phyloP scores from a whole-genome alignment of 1,139 yeast species.

The Magnusiomyces sp. region DNA sequence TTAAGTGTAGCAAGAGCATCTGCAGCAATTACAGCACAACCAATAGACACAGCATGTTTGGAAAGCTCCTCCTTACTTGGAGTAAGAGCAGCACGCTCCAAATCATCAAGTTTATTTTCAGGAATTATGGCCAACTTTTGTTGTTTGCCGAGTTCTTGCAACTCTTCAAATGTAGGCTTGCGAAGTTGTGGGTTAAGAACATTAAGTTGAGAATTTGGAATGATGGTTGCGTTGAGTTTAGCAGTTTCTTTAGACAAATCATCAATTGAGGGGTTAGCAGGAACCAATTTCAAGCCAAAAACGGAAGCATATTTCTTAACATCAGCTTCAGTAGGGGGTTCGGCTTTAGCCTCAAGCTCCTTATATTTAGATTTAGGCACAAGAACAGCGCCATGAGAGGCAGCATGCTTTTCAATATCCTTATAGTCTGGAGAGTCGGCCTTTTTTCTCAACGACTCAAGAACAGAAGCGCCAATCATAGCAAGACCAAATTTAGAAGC shows the following conservation, averaged over 20 bases:
- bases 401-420: conserved; percentile 18
- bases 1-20: conserved; percentile 9
- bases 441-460: conserved; percentile 22
- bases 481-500: conserved; percentile 23
- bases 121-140: conserved; percentile 19
- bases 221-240: conserved; percentile 26
- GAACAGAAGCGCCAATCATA: conserved; percentile 20
- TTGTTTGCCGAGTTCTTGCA: conserved; percentile 23
- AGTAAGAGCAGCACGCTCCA: conserved; percentile 18
- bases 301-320: conserved; percentile 32
- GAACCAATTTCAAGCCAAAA: conserved; percentile 6
- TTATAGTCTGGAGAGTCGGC: conserved; percentile 22
- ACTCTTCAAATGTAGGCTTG: conserved; percentile 27
- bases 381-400: conserved; percentile 13
- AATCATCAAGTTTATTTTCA: conserved; percentile 8
- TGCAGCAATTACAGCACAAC: conserved; percentile 18
- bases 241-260: conserved; percentile 22
- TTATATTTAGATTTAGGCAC: conserved; percentile 17
- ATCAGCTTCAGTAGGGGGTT: conserved; percentile 7
- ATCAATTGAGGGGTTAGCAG: conserved; percentile 27
- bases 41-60: conserved; percentile 37
- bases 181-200: conserved; percentile 18
- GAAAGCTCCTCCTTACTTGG: conserved; percentile 35
- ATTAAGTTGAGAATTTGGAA: conserved; percentile 27
- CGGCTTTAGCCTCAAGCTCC: conserved; percentile 11